Conservation (phyloP, 768 basidiomycete species). For the Exidia glandulosa region DNA sequence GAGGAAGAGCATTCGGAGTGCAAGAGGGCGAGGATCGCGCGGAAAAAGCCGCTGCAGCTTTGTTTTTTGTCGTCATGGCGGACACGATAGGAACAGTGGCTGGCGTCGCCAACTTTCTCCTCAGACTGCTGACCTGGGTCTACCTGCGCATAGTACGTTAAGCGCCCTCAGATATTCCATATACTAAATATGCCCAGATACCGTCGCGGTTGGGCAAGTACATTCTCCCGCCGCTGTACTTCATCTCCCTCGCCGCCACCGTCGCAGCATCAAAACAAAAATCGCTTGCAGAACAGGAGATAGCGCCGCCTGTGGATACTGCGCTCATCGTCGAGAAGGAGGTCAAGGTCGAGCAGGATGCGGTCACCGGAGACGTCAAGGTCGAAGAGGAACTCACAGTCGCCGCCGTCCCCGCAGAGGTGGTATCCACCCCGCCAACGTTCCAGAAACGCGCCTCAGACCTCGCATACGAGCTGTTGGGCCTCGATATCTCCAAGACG, state of each 20-base stretch:
- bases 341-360: background rate
- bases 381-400: background rate
- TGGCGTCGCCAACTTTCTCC: slow-evolving; percentile 12
- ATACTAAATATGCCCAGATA: slow-evolving; percentile 20
- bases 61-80: background rate
- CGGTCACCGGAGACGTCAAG: background rate
- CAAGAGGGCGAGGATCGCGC: background rate
- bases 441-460: no score
- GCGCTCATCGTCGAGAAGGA: background rate
- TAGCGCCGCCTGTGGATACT: background rate
- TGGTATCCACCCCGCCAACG: background rate
- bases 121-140: slow-evolving; percentile 34
- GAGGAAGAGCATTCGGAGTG: background rate
- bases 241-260: slow-evolving; percentile 12
- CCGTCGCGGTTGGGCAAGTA: slow-evolving; percentile 26
- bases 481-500: no score
- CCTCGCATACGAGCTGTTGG: no score
- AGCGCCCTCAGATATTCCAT: background rate
- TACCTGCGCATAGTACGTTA: slow-evolving; percentile 41
- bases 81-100: background rate
- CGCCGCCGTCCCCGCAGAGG: background rate
- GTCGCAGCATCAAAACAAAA: slow-evolving; percentile 7
- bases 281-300: slow-evolving; percentile 3
- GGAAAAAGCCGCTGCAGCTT: background rate
- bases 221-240: slow-evolving; percentile 18